These are phyloP conservation scores for Penicillium coffeae DNA, from an alignment of 495 filamentous ascomycete genomes.

Conservation along the genomic window DNA sequence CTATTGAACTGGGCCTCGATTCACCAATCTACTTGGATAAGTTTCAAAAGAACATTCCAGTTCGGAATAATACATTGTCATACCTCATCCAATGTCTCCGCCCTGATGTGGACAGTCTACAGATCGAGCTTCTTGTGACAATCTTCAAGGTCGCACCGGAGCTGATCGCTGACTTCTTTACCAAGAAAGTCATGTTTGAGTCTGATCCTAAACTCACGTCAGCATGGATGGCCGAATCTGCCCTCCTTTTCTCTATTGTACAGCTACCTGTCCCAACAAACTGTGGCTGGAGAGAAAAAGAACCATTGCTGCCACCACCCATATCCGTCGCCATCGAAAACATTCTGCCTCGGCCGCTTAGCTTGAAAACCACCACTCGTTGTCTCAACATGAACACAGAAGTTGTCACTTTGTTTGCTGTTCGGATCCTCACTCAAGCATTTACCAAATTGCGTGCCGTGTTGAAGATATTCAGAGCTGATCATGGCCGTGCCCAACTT, in stretches of 20 bases:
- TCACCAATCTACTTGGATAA: constrained; percentile 62
- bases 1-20: constrained; percentile 67
- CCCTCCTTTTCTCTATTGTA: constrained; percentile 76
- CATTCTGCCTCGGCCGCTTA: constrained; percentile 80
- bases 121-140: constrained; percentile 72
- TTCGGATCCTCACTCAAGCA: constrained; percentile 69
- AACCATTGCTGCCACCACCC: constrained; percentile 63
- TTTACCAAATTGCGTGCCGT: constrained; percentile 71
- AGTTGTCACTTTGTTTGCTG: constrained; percentile 76
- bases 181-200: constrained; percentile 70
- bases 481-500: constrained; percentile 36
- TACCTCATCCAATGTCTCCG: constrained; percentile 75
- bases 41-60: constrained; percentile 59
- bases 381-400: constrained; percentile 72
- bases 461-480: constrained; percentile 35
- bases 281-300: constrained; percentile 59
- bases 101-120: constrained; percentile 74
- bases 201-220: constrained; percentile 88
- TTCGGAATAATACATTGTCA: constrained; percentile 70
- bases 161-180: constrained; percentile 79
- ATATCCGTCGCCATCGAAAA: constrained; percentile 73
- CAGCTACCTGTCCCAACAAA: constrained; percentile 65
- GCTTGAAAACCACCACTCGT: constrained; percentile 66
- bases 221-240: constrained; percentile 91
- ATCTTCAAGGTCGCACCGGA: constrained; percentile 82